Evolutionary conservation across 108 stramenopile species (phyloP), one percentile per base, ranked within the genome.

Genomic region (Aurantiochytrium sp.): DNA sequence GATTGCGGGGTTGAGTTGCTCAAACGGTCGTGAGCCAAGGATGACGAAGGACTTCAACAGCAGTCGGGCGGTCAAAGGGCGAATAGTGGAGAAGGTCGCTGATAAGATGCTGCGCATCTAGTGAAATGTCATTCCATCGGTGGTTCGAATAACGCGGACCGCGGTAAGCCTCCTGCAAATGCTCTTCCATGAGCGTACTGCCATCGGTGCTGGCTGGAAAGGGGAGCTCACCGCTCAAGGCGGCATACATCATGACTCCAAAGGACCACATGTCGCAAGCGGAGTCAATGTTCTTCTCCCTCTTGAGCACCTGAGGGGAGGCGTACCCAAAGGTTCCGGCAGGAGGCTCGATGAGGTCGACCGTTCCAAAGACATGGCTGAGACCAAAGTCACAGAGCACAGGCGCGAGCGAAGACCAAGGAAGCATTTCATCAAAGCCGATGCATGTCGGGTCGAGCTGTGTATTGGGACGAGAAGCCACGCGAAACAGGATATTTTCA

Each of bases 401-500:
- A 14, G 76, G 76, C 10, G 44, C 76, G 51, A 83, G 19, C 43
- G 25, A 14, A 12, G 44, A 43, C 76, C 76, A 83, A 6, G 45
- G 45, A 3, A 69, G 64, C 64, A 69, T 69, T 8, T 18, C 35
- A 18, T 69, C 64, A 18, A 69, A 42, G 4, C 64, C 64, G 42
- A 69, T 14, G 18, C 35, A 16, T 10, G 42, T 69, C 42, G 25
- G 8, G 42, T 69, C 64, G 14, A 69, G 14, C 76, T 83, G 49
- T 6, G 51, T 53, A 45, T 83, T 6, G 12, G 45, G 49, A 18
- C 51, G 45, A 6, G 43, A 35, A 28, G 51, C 6, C 6, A 83
- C 76, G 25, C 76, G 76, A 45, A 83, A 83, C 18, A 83, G 23
- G n/a, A 83, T 83, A 83, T 83, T 83, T 53, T 83, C 76, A 47